Percentiles rank a stretch among this genome's conserved stretches.
phyloP scores from a whole-genome alignment of 2,329 filamentous ascomycete species.

The Microsporum ferrugineum region DNA sequence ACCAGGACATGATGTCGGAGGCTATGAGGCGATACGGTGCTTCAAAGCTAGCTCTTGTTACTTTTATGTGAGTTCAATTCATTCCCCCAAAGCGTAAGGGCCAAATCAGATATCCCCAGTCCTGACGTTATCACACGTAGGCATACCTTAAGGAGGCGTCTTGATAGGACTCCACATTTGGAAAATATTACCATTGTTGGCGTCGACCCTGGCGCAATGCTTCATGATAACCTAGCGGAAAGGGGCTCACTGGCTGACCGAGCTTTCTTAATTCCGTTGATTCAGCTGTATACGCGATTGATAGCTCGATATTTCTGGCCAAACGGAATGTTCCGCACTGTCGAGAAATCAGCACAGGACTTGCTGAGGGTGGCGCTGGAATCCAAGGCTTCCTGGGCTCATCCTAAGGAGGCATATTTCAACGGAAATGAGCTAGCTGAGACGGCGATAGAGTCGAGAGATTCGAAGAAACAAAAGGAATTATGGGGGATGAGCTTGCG shows the following conservation, averaged over 20 bases:
- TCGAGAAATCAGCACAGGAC: neutral
- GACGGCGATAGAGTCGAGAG: neutral
- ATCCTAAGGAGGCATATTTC: neutral
- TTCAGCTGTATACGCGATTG: neutral
- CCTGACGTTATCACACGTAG: neutral
- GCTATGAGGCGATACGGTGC: constrained; percentile 1
- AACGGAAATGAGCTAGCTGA: neutral
- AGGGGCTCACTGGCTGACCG: neutral
- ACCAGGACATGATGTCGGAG: neutral
- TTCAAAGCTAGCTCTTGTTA: neutral
- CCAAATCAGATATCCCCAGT: neutral
- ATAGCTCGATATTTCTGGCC: neutral
- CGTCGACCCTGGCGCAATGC: neutral
- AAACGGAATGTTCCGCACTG: neutral
- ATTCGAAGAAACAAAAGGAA: neutral
- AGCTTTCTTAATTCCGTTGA: neutral
- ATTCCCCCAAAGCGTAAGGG: neutral
- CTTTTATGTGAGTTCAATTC: neutral
- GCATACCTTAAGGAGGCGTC: neutral
- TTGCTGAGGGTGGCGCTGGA: neutral
- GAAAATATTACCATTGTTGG: neutral
- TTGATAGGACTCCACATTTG: neutral
- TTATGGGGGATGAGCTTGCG: neutral
- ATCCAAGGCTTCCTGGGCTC: neutral
- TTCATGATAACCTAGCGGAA: neutral